A percentile compares a stretch with the other conserved stretches of the same genome.
phyloP scores from a whole-genome alignment of 2,329 filamentous ascomycete genomes.

The Colletotrichum shisoi region DNA sequence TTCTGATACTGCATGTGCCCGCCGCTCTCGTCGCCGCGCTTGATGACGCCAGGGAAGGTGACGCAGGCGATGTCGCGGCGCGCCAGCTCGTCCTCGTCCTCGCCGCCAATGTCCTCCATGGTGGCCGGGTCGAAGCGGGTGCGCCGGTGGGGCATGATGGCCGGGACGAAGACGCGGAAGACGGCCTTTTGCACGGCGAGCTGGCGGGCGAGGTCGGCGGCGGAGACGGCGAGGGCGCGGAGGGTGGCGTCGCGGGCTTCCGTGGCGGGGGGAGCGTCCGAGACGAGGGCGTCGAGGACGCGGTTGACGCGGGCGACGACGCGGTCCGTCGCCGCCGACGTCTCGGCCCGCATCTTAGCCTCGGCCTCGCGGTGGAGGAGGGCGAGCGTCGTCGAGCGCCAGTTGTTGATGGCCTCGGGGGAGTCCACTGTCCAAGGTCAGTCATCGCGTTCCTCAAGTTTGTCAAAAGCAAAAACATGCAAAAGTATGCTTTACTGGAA shows the following conservation, averaged over 20 bases:
- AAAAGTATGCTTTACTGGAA: too few relatives aligned
- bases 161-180: slow-evolving; percentile 65
- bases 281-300: slow-evolving; percentile 58
- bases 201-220: slow-evolving; percentile 64
- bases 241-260: slow-evolving; percentile 62
- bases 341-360: slow-evolving; percentile 57
- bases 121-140: slow-evolving; percentile 63
- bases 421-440: slow-evolving; percentile 49
- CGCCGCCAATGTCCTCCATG: slow-evolving; percentile 73
- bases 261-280: slow-evolving; percentile 47
- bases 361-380: slow-evolving; percentile 64
- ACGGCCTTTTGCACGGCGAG: slow-evolving; percentile 67
- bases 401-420: slow-evolving; percentile 67
- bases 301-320: slow-evolving; percentile 58
- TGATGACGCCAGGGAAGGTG: slow-evolving; percentile 70
- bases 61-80: slow-evolving; percentile 67
- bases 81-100: slow-evolving; percentile 64
- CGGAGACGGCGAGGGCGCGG: slow-evolving; percentile 59
- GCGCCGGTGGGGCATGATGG: slow-evolving; percentile 60
- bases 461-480: too few relatives aligned
- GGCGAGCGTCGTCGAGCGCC: slow-evolving; percentile 70
- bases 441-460: too few relatives aligned
- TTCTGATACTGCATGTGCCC: slow-evolving; percentile 68
- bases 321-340: slow-evolving; percentile 52
- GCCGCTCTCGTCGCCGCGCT: slow-evolving; percentile 71